phyloP scores from a whole-genome alignment of 2,329 filamentous ascomycete genomes.

The Cercospora zeae-maydis region DNA sequence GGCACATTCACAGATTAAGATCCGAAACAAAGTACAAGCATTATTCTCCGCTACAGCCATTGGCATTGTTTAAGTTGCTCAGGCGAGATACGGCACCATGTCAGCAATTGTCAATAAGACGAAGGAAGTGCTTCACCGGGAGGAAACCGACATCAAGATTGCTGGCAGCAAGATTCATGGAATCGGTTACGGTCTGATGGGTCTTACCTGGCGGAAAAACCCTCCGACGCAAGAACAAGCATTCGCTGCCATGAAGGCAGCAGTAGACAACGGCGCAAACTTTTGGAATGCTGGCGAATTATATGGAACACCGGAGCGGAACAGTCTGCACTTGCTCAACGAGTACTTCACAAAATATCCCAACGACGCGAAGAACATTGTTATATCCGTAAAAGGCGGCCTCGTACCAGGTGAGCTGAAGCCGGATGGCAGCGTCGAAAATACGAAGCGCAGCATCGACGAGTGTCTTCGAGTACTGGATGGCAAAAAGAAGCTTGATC shows the following conservation, averaged over 20 bases:
- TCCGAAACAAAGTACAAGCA: not conserved
- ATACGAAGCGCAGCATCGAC: slow-evolving; percentile 45
- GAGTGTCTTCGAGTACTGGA: slow-evolving; percentile 45
- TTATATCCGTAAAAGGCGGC: slow-evolving; percentile 52
- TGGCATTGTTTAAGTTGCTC: not conserved
- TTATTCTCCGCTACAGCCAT: not conserved
- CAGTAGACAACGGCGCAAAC: slow-evolving; percentile 38
- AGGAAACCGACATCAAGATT: slow-evolving; percentile 18
- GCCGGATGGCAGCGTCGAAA: slow-evolving; percentile 42
- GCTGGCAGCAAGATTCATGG: slow-evolving; percentile 27
- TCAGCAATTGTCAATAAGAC: slow-evolving; percentile 32
- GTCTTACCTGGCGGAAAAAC: slow-evolving; percentile 46
- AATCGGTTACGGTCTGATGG: slow-evolving; percentile 50
- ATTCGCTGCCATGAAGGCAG: slow-evolving; percentile 44
- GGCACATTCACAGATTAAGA: not conserved
- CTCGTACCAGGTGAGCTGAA: slow-evolving; percentile 34
- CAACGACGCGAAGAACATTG: slow-evolving; percentile 49
- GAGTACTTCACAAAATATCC: slow-evolving; percentile 53
- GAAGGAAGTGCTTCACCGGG: slow-evolving; percentile 26
- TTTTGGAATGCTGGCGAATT: slow-evolving; percentile 52
- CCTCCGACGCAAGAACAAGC: slow-evolving; percentile 40
- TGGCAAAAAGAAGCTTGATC: slow-evolving; percentile 48
- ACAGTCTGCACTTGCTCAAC: slow-evolving; percentile 48
- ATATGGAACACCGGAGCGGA: slow-evolving; percentile 47
- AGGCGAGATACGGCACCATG: slow-evolving; percentile 12